These are phyloP conservation scores for Canariomyces notabilis DNA, from an alignment of 2,329 filamentous ascomycete species.

Conservation along the genomic window DNA sequence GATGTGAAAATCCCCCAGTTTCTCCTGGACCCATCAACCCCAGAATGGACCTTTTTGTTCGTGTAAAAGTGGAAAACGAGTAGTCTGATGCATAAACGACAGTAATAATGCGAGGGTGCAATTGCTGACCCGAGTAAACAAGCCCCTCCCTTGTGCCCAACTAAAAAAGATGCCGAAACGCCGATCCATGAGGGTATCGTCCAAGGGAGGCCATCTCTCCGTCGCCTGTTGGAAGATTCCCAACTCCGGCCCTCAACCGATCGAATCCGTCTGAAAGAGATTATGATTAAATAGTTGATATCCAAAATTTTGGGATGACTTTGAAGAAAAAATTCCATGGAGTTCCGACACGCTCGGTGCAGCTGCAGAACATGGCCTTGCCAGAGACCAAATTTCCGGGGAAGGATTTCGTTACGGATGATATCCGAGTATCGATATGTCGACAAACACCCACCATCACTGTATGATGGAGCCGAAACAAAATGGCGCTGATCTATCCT, in stretches of 20 bases:
- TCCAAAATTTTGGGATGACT: neutral
- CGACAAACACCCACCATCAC: constrained; percentile 15
- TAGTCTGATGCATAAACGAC: constrained; percentile 16
- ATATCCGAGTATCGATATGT: constrained; percentile 11
- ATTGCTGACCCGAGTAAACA: neutral
- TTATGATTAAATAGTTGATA: neutral
- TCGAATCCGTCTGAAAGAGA: neutral
- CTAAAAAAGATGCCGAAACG: constrained; percentile 14
- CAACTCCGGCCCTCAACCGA: constrained; percentile 5
- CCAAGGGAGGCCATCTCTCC: constrained; percentile 12
- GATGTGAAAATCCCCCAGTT: constrained; percentile 1
- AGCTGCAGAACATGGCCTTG: constrained; percentile 2
- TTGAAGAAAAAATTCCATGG: neutral
- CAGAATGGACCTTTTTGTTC: constrained; percentile 11
- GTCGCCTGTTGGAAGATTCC: constrained; percentile 7
- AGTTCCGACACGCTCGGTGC: too few relatives aligned
- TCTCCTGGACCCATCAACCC: constrained; percentile 3
- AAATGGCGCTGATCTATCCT: constrained; percentile 23
- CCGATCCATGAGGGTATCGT: constrained; percentile 23
- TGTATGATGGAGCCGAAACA: constrained; percentile 26
- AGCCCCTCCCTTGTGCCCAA: too few relatives aligned
- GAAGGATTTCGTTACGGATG: neutral
- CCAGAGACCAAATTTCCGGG: neutral
- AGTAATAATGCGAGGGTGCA: constrained; percentile 12
- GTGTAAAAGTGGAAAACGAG: constrained; percentile 8